phyloP scores from a whole-genome alignment of 176 grass and related monocot genomes.

The Hyparrhenia diplandra region DNA sequence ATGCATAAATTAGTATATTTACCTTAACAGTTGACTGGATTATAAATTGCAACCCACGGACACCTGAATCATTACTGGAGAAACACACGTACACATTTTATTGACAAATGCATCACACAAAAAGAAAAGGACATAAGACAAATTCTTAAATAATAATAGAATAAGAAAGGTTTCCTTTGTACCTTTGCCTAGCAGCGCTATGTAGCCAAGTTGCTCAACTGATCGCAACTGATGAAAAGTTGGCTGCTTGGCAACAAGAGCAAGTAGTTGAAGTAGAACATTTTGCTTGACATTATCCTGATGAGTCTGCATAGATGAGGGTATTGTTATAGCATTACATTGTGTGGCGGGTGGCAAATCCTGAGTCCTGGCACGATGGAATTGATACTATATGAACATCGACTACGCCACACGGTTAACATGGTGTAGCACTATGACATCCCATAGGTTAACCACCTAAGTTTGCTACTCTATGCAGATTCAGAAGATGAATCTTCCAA shows the following conservation, averaged over 20 bases:
- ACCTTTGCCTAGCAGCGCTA: slow-evolving; percentile 70
- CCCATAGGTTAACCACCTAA: background rate
- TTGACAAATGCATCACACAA: background rate
- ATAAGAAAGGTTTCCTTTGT: background rate
- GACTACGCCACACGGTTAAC: background rate
- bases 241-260: slow-evolving; percentile 83
- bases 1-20: background rate
- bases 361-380: background rate
- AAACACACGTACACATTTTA: slow-evolving; percentile 5
- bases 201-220: slow-evolving; percentile 98
- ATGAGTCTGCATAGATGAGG: slow-evolving; percentile 57
- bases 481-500: background rate
- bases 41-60: slow-evolving; percentile 81
- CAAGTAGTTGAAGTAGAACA: slow-evolving; percentile 80
- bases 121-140: background rate
- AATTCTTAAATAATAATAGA: slow-evolving; percentile 15
- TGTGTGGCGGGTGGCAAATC: background rate
- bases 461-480: slow-evolving; percentile 7
- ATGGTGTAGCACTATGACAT: background rate
- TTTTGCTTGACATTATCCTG: slow-evolving; percentile 93
- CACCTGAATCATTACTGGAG: slow-evolving; percentile 67
- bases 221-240: slow-evolving; percentile 95
- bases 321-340: slow-evolving; percentile 20
- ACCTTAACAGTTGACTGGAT: slow-evolving; percentile 96
- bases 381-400: background rate